Base-by-base conservation (phyloP, 441 rosid genomes). In the Gossypium schwendimanii region DNA sequence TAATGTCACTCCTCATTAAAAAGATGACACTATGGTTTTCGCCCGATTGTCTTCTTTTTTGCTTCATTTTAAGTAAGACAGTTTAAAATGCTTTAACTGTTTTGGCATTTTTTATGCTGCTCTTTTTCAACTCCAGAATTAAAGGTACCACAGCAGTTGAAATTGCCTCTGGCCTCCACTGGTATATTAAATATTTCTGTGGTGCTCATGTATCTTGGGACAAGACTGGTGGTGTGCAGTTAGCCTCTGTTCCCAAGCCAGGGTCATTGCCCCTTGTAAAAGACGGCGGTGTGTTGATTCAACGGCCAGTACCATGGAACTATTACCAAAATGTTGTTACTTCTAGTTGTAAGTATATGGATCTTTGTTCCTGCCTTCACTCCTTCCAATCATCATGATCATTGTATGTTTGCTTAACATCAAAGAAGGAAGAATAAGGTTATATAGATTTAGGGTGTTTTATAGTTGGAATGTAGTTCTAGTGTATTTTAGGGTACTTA, bases 281-380 rank as follows among this genome's bases (percentile, higher is more conserved):
- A 76, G 87, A 84, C 81, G 85, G 72, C 4, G 85, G 93, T 64
- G 84, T 95, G 83, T 79, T 75, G 81, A 81, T 90, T 80, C 87
- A 79, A 67, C 94, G 98, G 72, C 98, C 95, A 17, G 93, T 91
- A 58, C 98, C 97, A 64, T 95, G 94, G 97, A 95, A 84, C 87
- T 95, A 95, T 84, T 95, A 95, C 84, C 99, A 93, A 84, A 95
- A 95, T 73, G 98, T 90, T 60, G 98, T 95, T 72, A 93, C 98
- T 65, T 91, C 94, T 72, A 93, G 97, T 81, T 95, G 99, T 95
- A 85, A 89, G 97, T 77, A 11, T 77, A 11, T 23, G 28, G 4
- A 52, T 59, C 47, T 69, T 73, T 69, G 20, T 41, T 75, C 65
- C 39, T 73, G 67, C 45, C 71, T 60, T 69, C 54, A 44, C 44